A percentile compares a stretch with the other conserved stretches of the same genome.
These are phyloP conservation scores for Bathelium albidoporum DNA, from an alignment of 495 filamentous ascomycete genomes.

Conservation along the genomic window DNA sequence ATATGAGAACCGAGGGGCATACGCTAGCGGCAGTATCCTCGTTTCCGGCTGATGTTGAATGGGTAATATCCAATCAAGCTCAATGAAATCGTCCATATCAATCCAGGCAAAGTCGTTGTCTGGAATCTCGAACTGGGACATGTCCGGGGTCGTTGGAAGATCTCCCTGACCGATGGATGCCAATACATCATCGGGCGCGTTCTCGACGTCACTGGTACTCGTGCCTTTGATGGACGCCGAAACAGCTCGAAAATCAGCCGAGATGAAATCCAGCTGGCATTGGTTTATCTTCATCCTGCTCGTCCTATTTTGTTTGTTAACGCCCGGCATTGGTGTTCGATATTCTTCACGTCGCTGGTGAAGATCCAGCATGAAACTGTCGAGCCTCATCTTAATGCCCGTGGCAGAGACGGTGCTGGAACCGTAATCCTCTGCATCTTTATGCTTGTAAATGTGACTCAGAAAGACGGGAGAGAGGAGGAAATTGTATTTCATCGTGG, in stretches of 20 bases:
- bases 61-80: constrained; percentile 90
- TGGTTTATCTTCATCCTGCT: constrained; percentile 91
- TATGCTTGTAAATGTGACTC: constrained; percentile 97
- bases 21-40: constrained; percentile 84
- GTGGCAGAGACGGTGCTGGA: constrained; percentile 80
- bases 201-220: constrained; percentile 59
- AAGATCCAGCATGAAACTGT: constrained; percentile 91
- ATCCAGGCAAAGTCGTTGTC: constrained; percentile 93
- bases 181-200: constrained; percentile 47
- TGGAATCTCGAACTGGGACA: constrained; percentile 86
- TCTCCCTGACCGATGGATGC: constrained; percentile 47
- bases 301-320: constrained; percentile 62
- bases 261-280: constrained; percentile 81
- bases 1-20: constrained; percentile 88
- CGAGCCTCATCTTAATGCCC: constrained; percentile 83
- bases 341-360: constrained; percentile 92
- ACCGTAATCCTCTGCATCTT: constrained; percentile 77
- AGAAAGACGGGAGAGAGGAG: constrained; percentile 86
- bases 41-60: constrained; percentile 85
- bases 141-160: constrained; percentile 43
- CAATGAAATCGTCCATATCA: constrained; percentile 99
- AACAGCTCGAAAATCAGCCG: constrained; percentile 85
- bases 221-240: constrained; percentile 82
- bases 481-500: constrained; percentile 94
- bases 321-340: constrained; percentile 62